Base-by-base conservation (phyloP, 2,329 filamentous ascomycete genomes). In the Penicillium decumbens region DNA sequence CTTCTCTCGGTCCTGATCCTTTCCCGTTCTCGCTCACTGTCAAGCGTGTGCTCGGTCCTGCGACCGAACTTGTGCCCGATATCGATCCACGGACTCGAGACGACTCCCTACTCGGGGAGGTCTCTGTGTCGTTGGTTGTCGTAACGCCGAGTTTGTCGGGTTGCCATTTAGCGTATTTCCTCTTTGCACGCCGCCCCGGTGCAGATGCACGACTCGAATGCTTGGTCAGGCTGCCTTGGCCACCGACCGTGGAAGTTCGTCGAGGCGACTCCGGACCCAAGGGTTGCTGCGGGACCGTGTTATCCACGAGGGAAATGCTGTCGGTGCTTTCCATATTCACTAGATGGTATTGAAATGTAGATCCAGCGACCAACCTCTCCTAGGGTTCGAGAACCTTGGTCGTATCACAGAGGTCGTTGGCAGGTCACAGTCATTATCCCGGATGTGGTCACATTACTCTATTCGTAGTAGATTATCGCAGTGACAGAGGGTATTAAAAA, bases 71-170 rank as follows among this genome's bases (percentile, higher is more conserved):
- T 45, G 55, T 43, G 18, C 52, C 54, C 23, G 58, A 55, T 20
- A 64, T 43, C 15, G 49, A 52, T 2, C 47, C 51, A 13, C 56
- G 58, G 20, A 53, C 56, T 28, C 50, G 56, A 13, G 57, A 61
- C 15, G 57, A 47, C 41, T 60, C 50, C 43, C 51, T 56, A 47
- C 50, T 57, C 40, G 44, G 40, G 9, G 48, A 41, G 25, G 50
- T 46, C 3, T 52, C 54, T 24, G 55, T 45, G 8, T 65, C 57
- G 25, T 53, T 48, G 9, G 65, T 59, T 3, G 62, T 43, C 6
- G 52, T 15, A 10, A 66, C 76, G 53, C 79, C 80, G 49, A 83
- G 77, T 73, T 79, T 65, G 64, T 84, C 63, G 67, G 84, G 65
- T 73, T 77, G 73, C 67, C 71, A 77, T 64, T 75, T 77, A 15